Evolutionary conservation across 352 stramenopile species (phyloP), one percentile per base, ranked within the genome.

Genomic region (Globisporangium alternatum): DNA sequence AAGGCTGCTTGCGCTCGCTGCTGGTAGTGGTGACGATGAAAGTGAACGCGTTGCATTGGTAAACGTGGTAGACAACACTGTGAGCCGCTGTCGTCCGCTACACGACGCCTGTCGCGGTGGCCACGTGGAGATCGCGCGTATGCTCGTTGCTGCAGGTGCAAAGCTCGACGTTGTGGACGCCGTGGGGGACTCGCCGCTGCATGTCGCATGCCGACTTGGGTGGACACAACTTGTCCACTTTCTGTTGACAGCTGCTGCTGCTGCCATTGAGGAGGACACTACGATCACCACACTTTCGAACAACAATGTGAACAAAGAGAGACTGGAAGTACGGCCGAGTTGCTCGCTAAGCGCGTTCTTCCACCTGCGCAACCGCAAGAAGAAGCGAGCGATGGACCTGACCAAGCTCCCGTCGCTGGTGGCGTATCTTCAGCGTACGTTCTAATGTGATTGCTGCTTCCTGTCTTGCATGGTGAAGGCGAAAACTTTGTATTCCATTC

Each of bases 91-190:
- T 21, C 86, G 78, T 8, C 72, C 81, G 13, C 66, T 91, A 5
- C 81, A 90, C 35, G 81, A 89, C 65, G 84, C 79, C 13, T 81
- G 77, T 66, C 69, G 70, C n/a, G 72, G 66, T 7, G 81, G 81
- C 8, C 71, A 89, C 37, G 55, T 60, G 1, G 21, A 62, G 10
- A 67, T 86, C 8, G 70, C 77, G 2, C 62, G 72, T 5, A 44
- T 74, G 17, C 53, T 93, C 5, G 52, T 93, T 30, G 53, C 47
- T 22, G 66, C 70, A 6, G 80, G 81, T 21, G 80, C 81, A 21
- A 62, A 45, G 7, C 53, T 88, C 7, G 67, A 72, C 51, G 65
- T 57, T 5, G 56, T 77, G 6, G 79, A 93, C 55, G n/a, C 67
- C 0, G 68, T 70, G 22, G 79, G 78, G 1, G 83, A 92, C 56